Evolutionary conservation across 129 eudicot species (phyloP).

Genomic region (Daucus carota): DNA sequence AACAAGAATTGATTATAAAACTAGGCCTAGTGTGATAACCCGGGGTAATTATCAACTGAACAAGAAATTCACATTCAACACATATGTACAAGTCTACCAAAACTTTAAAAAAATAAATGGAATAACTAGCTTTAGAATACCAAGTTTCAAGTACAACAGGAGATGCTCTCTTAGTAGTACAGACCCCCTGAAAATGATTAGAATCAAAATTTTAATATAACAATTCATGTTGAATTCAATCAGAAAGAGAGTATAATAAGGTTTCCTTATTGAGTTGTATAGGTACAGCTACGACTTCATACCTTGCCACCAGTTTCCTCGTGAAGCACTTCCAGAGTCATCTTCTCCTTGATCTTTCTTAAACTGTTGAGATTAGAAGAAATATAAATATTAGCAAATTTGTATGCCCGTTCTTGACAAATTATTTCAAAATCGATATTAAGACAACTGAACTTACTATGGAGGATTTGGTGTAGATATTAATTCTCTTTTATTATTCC

Average conservation of each 20-base stretch:
- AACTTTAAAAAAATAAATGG: neutral
- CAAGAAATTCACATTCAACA: neutral
- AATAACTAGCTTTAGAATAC: conserved; percentile 13
- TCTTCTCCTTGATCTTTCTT: conserved; percentile 62
- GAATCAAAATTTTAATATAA: neutral
- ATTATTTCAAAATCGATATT: neutral
- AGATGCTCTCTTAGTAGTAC: conserved; percentile 37
- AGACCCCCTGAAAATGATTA: conserved; percentile 53
- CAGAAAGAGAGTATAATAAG: neutral
- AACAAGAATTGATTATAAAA: neutral
- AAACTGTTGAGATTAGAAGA: conserved; percentile 13
- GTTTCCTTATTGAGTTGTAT: neutral
- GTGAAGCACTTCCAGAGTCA: conserved; percentile 64
- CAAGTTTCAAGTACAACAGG: conserved; percentile 16
- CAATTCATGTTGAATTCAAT: neutral
- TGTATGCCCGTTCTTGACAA: neutral
- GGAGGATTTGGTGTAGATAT: neutral
- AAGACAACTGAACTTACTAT: neutral
- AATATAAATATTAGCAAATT: neutral
- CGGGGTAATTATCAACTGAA: neutral
- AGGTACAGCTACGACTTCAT: neutral
- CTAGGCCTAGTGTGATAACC: neutral
- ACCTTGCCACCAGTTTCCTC: conserved; percentile 99
- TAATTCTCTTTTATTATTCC: neutral
- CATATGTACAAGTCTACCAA: neutral